phyloP scores from a whole-genome alignment of 495 filamentous ascomycete genomes.

The Trichocladium uniseriatum region DNA sequence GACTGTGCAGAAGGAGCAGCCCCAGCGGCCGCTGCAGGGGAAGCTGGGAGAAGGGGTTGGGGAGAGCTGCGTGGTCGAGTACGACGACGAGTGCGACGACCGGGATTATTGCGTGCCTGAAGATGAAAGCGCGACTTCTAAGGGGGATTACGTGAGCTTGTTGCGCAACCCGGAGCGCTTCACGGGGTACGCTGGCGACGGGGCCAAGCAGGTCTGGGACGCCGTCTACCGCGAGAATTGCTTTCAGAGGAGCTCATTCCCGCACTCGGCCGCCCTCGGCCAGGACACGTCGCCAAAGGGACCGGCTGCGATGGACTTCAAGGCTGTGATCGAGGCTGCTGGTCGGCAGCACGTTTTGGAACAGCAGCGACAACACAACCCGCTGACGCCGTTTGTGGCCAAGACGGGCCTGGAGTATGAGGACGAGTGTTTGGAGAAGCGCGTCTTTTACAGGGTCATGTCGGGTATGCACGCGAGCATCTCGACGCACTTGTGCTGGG shows the following conservation, averaged over 20 bases:
- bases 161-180: slow-evolving; percentile 91
- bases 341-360: slow-evolving; percentile 49
- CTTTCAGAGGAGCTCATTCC: slow-evolving; percentile 63
- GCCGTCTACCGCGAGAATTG: slow-evolving; percentile 97
- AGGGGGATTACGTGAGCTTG: slow-evolving; percentile 93
- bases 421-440: slow-evolving; percentile 92
- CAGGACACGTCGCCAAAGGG: slow-evolving; percentile 31
- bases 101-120: slow-evolving; percentile 95
- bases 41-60: slow-evolving; percentile 76
- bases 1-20: slow-evolving; percentile 58
- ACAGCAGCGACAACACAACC: slow-evolving; percentile 44
- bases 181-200: slow-evolving; percentile 80
- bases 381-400: slow-evolving; percentile 40
- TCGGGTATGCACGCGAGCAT: slow-evolving; percentile 98
- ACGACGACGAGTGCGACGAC: slow-evolving; percentile 96
- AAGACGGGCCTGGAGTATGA: slow-evolving; percentile 58
- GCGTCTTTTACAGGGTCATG: slow-evolving; percentile 89
- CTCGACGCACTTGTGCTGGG: slow-evolving; percentile 90
- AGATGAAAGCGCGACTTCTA: slow-evolving; percentile 74
- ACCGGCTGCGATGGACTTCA: slow-evolving; percentile 76
- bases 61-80: slow-evolving; percentile 93
- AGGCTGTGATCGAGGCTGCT: slow-evolving; percentile 66
- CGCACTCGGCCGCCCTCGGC: slow-evolving; percentile 38
- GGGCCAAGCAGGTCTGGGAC: slow-evolving; percentile 85
- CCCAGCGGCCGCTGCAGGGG: slow-evolving; percentile 66